Evolutionary conservation across 2,329 filamentous ascomycete genomes (phyloP), one percentile per base, ranked within the genome.

Genomic region (Talaromyces piceae): DNA sequence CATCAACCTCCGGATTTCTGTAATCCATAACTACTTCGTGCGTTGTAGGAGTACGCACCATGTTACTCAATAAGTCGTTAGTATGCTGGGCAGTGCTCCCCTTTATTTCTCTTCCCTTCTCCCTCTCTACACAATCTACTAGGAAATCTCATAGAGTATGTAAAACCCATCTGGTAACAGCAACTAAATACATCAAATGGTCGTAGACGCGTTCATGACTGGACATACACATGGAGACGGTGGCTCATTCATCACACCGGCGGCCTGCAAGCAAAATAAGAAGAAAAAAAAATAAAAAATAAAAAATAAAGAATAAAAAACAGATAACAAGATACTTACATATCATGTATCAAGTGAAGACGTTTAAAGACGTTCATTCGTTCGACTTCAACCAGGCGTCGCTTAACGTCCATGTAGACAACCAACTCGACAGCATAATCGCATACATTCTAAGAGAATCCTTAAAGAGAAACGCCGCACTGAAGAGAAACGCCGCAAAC

Each of bases 101-200:
- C n/a, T n/a, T n/a, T n/a, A n/a, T n/a, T n/a, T n/a, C n/a, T n/a
- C n/a, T n/a, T n/a, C n/a, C n/a, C n/a, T n/a, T n/a, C n/a, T n/a
- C n/a, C n/a, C n/a, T n/a, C n/a, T n/a, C n/a, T n/a, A n/a, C n/a
- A n/a, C n/a, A n/a, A n/a, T n/a, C n/a, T n/a, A n/a, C n/a, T n/a
- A n/a, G n/a, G n/a, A n/a, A n/a, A n/a, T n/a, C n/a, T n/a, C n/a
- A n/a, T n/a, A n/a, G n/a, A 6, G 37, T 7, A n/a, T 20, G 27
- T 5, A 46, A 8, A 30, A 27, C 16, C 8, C 44, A 46, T 28
- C 9, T 28, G n/a, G 20, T 8, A 31, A 16, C 20, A 30, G 44
- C 66, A 64, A 64, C 59, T 66, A 64, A 64, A 59, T 66, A 67
- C 63, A 67, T 67, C 62, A 65, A 62, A 59, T 58, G 63, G 61